phyloP scores from a whole-genome alignment of 2,329 filamentous ascomycete species.

The Arthroderma uncinatum region DNA sequence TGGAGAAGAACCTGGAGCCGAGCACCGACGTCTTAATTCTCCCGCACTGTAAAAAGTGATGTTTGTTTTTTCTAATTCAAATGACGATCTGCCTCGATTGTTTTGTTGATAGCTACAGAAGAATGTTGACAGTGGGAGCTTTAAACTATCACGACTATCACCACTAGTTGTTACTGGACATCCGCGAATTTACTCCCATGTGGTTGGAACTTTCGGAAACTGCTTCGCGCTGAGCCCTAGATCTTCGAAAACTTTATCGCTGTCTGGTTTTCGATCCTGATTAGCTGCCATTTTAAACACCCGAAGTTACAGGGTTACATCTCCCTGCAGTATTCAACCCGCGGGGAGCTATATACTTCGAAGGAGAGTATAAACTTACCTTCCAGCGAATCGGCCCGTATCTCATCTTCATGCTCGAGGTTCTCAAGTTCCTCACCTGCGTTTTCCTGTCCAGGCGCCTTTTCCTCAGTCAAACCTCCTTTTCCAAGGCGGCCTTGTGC shows the following conservation, averaged over 20 bases:
- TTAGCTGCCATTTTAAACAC: too few species aligned
- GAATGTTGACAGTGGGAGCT: too few species aligned
- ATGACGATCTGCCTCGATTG: too few species aligned
- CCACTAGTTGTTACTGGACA: neutral
- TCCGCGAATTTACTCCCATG: slow-evolving; percentile 36
- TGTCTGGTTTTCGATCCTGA: slow-evolving; percentile 40
- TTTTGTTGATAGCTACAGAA: too few species aligned
- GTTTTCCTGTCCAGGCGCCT: slow-evolving; percentile 47
- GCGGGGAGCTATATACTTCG: neutral
- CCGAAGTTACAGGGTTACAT: neutral
- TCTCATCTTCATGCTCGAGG: slow-evolving; percentile 62
- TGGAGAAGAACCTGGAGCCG: neutral
- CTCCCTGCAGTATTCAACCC: neutral
- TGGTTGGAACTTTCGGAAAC: slow-evolving; percentile 53
- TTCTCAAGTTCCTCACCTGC: slow-evolving; percentile 62
- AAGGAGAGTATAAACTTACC: slow-evolving; percentile 29
- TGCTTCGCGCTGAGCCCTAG: slow-evolving; percentile 49
- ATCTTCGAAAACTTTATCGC: slow-evolving; percentile 52
- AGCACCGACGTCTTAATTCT: neutral
- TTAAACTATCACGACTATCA: neutral
- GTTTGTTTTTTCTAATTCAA: too few species aligned
- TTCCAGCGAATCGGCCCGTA: slow-evolving; percentile 50
- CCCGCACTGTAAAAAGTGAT: too few species aligned
- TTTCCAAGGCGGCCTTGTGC: slow-evolving; percentile 26
- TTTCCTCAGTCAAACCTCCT: slow-evolving; percentile 25